Evolutionary conservation across 192 early-diverging fungal species (phyloP), one percentile per base, ranked within the genome.

Genomic region (Entomortierella beljakovae): DNA sequence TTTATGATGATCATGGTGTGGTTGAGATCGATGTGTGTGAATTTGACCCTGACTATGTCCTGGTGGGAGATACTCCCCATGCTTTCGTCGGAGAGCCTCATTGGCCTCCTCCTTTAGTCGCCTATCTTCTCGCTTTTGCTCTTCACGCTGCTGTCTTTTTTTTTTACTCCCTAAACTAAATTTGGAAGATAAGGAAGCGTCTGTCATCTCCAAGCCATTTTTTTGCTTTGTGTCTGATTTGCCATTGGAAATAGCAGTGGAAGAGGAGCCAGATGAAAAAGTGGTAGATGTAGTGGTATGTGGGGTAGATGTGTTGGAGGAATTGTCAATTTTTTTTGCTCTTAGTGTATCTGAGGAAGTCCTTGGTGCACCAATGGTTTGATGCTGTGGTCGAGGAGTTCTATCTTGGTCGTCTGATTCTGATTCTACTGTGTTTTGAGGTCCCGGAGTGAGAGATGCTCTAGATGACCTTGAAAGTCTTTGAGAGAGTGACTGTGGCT

Each of bases 31-130:
- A 48, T 79, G 75, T 8, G 67, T 79, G 50, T 79, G 75, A 26
- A 79, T 58, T 57, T 42, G 46, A 0, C 75, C 75, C 8, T 61
- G 61, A 20, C 38, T 60, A 26, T 79, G 75, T 7, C 75, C 75
- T n/a, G 75, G 75, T 15, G 75, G 67, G 34, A 52, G 67, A 50
- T 70, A 69, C 22, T 79, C 75, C 26, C 75, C 75, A 52, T 79
- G 75, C 35, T 79, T 79, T 31, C 57, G 55, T 10, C 75, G 66
- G 22, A 79, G 23, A 29, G 75, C 75, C 56, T 79, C 75, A 37
- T 64, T 63, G 38, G 75, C 75, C 32, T 64, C 57, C 25, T 69
- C 61, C 49, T 70, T 69, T 15, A 70, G 38, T 16, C 57, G 35
- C 10, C 38, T 55, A 37, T 70, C 67, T 37, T 79, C 67, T 23